Conservation (phyloP, 1,284 basidiomycete species). For the Marasmius fiardii region DNA sequence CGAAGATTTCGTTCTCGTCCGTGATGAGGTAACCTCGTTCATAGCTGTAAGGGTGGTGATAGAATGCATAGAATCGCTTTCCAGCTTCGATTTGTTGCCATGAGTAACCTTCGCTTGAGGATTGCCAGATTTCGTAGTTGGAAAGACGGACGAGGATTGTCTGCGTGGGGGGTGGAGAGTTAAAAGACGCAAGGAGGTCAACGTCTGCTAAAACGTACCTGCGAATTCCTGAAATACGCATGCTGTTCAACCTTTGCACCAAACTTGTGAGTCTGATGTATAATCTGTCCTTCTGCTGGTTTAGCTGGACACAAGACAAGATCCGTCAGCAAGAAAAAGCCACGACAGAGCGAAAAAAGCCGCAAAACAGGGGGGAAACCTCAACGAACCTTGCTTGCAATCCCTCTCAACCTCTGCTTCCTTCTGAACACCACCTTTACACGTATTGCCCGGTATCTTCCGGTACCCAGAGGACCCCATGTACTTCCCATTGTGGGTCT, state of each 20-base stretch:
- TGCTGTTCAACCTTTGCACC: conserved; percentile 69
- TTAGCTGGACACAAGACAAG: conserved; percentile 37
- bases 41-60: conserved; percentile 76
- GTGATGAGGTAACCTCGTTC: conserved; percentile 93
- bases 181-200: not conserved
- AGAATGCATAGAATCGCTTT: conserved; percentile 77
- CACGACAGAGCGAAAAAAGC: too few relatives aligned
- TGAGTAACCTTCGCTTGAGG: conserved; percentile 89
- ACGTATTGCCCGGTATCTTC: conserved; percentile 92
- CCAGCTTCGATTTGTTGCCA: conserved; percentile 71
- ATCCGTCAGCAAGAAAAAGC: too few relatives aligned
- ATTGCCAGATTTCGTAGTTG: conserved; percentile 88
- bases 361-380: too few relatives aligned
- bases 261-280: conserved; percentile 77
- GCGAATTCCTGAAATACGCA: conserved; percentile 80
- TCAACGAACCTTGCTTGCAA: conserved; percentile 46
- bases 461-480: conserved; percentile 90
- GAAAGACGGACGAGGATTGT: conserved; percentile 82
- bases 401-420: conserved; percentile 72
- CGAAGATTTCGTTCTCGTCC: conserved; percentile 58
- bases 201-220: conserved; percentile 35
- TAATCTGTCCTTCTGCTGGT: conserved; percentile 70
- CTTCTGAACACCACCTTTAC: conserved; percentile 64
- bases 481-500: conserved; percentile 61
- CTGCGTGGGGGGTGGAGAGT: conserved; percentile 29